Conservation (phyloP, 1,284 basidiomycete genomes). For the Termitomyces sp. region DNA sequence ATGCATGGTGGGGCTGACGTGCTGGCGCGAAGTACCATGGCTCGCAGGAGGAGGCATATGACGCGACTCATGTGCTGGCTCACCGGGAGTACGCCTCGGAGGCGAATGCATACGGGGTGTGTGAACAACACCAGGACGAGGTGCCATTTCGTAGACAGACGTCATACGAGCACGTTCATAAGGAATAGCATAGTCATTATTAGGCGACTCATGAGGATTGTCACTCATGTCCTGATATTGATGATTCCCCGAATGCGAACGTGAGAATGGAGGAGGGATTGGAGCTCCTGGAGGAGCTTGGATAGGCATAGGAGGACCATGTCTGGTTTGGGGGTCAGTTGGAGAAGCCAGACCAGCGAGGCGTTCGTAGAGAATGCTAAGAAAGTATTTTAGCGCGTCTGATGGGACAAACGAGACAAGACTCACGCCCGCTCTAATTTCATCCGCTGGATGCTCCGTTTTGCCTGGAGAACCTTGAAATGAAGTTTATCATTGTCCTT, state of each 20-base stretch:
- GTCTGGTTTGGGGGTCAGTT: slow-evolving; percentile 40
- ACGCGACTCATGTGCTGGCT: slow-evolving; percentile 32
- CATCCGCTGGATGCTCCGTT: slow-evolving; percentile 83
- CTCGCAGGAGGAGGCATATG: slow-evolving; percentile 41
- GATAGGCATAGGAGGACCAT: slow-evolving; percentile 30
- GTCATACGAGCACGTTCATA: slow-evolving; percentile 40
- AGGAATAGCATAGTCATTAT: slow-evolving; percentile 40
- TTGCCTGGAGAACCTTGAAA: slow-evolving; percentile 76
- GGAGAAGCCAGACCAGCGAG: slow-evolving; percentile 56
- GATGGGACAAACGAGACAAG: slow-evolving; percentile 16
- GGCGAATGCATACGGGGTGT: slow-evolving; percentile 33
- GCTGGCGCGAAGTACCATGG: slow-evolving; percentile 42
- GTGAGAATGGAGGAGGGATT: slow-evolving; percentile 29
- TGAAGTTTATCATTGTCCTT: slow-evolving; percentile 88
- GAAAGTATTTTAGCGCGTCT: slow-evolving; percentile 21
- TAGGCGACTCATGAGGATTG: slow-evolving; percentile 36
- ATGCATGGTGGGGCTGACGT: slow-evolving; percentile 34
- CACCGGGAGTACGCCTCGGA: slow-evolving; percentile 22
- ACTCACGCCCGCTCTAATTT: slow-evolving; percentile 87
- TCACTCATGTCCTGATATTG: slow-evolving; percentile 37
- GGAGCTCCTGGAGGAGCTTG: slow-evolving; percentile 29
- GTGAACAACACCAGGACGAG: background rate
- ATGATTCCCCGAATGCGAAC: slow-evolving; percentile 28
- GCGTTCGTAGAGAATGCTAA: slow-evolving; percentile 74
- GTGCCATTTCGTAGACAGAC: slow-evolving; percentile 33